A percentile compares a stretch with the other conserved stretches of the same genome.
phyloP scores from a whole-genome alignment of 139 green algal genomes.

The Tetradesmus obliquus region DNA sequence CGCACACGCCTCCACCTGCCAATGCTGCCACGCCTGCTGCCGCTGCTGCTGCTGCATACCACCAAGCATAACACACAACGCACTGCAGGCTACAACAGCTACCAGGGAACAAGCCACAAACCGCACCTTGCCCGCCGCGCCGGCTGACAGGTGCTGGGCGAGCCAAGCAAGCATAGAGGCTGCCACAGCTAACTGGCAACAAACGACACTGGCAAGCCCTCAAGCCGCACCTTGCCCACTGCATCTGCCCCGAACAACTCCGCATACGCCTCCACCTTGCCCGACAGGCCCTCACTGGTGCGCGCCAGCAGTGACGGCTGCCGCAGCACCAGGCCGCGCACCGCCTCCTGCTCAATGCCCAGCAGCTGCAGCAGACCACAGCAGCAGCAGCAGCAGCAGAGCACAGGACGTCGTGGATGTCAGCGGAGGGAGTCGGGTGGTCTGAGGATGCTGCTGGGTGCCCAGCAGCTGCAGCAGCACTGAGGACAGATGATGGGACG shows the following conservation, averaged over 20 bases:
- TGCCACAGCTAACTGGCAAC: background rate
- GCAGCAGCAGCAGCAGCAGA: background rate
- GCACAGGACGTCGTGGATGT: background rate
- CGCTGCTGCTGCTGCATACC: background rate
- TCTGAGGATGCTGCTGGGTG: too few species aligned
- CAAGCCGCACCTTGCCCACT: background rate
- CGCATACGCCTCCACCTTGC: conserved; percentile 37
- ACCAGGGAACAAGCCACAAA: too few species aligned
- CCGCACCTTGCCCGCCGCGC: too few species aligned
- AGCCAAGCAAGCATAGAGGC: background rate
- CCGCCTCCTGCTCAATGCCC: background rate
- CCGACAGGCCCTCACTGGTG: conserved; percentile 11
- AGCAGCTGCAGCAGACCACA: conserved; percentile 31
- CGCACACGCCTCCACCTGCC: background rate
- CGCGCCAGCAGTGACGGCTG: conserved; percentile 46
- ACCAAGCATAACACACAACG: too few species aligned
- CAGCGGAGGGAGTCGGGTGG: background rate
- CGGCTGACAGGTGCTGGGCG: too few species aligned
- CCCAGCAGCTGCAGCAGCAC: background rate
- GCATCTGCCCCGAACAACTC: conserved; percentile 23
- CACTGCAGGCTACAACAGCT: too few species aligned
- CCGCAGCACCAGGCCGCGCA: conserved; percentile 11
- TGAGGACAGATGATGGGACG: background rate
- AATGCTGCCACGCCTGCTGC: background rate
- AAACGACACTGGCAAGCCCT: background rate